phyloP scores from a whole-genome alignment of 2,329 filamentous ascomycete species.

The Nigrograna mackinnonii region DNA sequence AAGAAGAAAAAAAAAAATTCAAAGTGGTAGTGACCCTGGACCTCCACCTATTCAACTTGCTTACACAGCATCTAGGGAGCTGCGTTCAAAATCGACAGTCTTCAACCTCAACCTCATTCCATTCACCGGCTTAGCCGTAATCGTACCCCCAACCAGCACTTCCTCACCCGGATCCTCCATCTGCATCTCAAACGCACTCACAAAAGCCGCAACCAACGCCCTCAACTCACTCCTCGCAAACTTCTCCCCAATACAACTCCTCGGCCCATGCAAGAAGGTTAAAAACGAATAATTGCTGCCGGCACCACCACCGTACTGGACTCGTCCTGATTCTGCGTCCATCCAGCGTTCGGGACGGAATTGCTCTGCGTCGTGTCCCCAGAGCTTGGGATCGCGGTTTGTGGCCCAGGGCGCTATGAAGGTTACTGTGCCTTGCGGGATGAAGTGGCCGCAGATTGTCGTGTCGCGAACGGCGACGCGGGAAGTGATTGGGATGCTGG shows the following conservation, averaged over 20 bases:
- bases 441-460: slow-evolving; percentile 31
- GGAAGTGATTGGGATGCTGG: slow-evolving; percentile 39
- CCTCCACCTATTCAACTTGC: too few relatives aligned
- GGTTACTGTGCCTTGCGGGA: slow-evolving; percentile 44
- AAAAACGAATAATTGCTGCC: slow-evolving; percentile 45
- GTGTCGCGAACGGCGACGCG: slow-evolving; percentile 37
- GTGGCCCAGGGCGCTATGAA: slow-evolving; percentile 46
- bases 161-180: slow-evolving; percentile 35
- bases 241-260: slow-evolving; percentile 43
- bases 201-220: slow-evolving; percentile 38
- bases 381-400: slow-evolving; percentile 46
- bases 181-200: slow-evolving; percentile 36
- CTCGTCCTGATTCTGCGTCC: slow-evolving; percentile 36
- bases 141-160: slow-evolving; percentile 33
- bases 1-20: too few relatives aligned
- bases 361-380: slow-evolving; percentile 45
- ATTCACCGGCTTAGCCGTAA: slow-evolving; percentile 42
- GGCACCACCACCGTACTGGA: slow-evolving; percentile 44
- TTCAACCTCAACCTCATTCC: slow-evolving; percentile 41
- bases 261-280: slow-evolving; percentile 49
- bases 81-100: background rate
- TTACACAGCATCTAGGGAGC: too few relatives aligned
- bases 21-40: too few relatives aligned
- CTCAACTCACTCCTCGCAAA: slow-evolving; percentile 43
- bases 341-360: slow-evolving; percentile 53